Evolutionary conservation across 208 protist species (phyloP), one percentile per base, ranked within the genome.

Genomic region (Balamuthia mandrillaris): DNA sequence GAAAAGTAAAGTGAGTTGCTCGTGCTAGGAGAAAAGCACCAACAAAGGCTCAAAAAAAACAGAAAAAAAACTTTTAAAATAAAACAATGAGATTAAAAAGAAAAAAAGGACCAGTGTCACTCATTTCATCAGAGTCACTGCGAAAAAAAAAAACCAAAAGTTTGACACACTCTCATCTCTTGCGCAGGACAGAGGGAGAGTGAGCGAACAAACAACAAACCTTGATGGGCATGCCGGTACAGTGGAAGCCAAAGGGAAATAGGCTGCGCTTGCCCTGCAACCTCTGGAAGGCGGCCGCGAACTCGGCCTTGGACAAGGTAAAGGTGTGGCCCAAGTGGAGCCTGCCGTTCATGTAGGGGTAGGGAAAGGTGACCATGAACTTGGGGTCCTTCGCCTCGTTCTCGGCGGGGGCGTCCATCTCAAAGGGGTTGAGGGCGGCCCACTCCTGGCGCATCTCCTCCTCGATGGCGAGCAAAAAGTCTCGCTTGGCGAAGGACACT

Each of bases 191-290:
- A n/a, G n/a, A n/a, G n/a, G n/a, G n/a, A n/a, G n/a, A n/a, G n/a
- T n/a, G n/a, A n/a, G n/a, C n/a, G n/a, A n/a, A n/a, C n/a, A n/a
- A n/a, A n/a, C n/a, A n/a, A n/a, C n/a, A n/a, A n/a, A n/a, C n/a
- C 89, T 97, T 97, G 88, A 99, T 99, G 63, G 99, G 99, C 94
- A 99, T 99, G 84, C 99, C 99, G 0, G 98, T 99, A 87, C 98
- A 99, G 90, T 99, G 99, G 89, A 99, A 99, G 12, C 91, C 98
- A 89, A 99, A 99, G n/a, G 99, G 98, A 92, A 99, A 99, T n/a
- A 99, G 93, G 4, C 94, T 95, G 31, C 94, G 87, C 84, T 97
- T 95, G 27, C 99, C 98, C 87, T 97, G 95, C 90, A 99, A 94
- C 54, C 96, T 96, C 91, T 99, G 92, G 87, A 96, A 99, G 79